phyloP scores from a whole-genome alignment of 1,284 basidiomycete genomes.

The Cutaneotrichosporon daszewskae region DNA sequence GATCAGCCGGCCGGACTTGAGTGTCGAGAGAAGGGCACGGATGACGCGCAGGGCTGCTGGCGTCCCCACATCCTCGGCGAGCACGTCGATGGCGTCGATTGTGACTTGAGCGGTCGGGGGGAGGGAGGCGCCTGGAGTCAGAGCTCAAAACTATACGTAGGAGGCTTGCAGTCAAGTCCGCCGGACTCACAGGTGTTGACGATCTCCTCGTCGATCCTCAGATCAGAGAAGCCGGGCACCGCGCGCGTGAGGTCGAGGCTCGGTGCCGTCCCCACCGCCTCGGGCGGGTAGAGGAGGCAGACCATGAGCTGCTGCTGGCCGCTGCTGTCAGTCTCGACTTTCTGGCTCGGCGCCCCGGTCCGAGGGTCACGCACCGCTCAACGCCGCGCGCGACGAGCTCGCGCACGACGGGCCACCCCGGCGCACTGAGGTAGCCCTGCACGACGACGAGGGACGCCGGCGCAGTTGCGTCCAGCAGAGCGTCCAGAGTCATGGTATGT shows the following conservation, averaged over 20 bases:
- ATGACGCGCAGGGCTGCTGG: slow-evolving; percentile 23
- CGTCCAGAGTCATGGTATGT: background rate
- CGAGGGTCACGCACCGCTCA: slow-evolving; percentile 1
- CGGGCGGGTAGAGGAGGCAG: background rate
- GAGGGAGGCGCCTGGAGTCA: slow-evolving; percentile 17
- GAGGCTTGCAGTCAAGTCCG: background rate
- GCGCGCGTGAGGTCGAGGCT: slow-evolving; percentile 7
- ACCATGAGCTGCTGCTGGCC: background rate
- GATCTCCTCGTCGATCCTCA: slow-evolving; percentile 12
- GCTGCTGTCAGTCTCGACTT: slow-evolving; percentile 11
- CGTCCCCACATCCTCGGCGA: slow-evolving; percentile 35
- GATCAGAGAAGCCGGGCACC: slow-evolving; percentile 6
- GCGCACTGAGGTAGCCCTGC: slow-evolving; percentile 6
- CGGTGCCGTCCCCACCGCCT: background rate
- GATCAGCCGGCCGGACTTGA: slow-evolving; percentile 53
- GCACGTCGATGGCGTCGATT: slow-evolving; percentile 39
- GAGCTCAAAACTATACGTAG: too few species aligned
- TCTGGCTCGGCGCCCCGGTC: background rate
- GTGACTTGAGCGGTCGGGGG: slow-evolving; percentile 28
- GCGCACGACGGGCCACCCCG: slow-evolving; percentile 4
- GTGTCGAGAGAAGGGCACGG: slow-evolving; percentile 20
- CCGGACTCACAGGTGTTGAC: slow-evolving; percentile 20
- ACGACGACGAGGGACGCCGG: slow-evolving; percentile 38
- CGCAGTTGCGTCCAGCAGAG: slow-evolving; percentile 30
- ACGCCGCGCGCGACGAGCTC: slow-evolving; percentile 5